Evolutionary conservation across 768 basidiomycete genomes (phyloP).

Genomic region (Coprinopsis marcescibilis): DNA sequence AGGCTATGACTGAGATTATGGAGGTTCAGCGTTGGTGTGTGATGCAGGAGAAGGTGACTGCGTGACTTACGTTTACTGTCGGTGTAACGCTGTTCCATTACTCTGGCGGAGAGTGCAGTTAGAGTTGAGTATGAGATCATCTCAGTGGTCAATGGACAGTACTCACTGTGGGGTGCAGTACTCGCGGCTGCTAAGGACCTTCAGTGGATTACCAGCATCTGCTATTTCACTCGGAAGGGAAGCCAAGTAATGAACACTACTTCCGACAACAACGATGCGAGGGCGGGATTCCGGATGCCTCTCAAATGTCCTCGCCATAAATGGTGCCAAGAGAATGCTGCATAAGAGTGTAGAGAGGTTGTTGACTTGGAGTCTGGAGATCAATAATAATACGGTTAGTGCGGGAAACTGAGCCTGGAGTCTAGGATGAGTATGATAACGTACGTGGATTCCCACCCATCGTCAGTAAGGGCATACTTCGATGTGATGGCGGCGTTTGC

Average conservation of each 20-base stretch:
- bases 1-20: conserved; percentile 29
- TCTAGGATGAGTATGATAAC: conserved; percentile 3
- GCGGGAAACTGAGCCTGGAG: neutral
- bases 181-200: conserved; percentile 23
- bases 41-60: neutral
- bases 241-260: conserved; percentile 31
- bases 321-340: conserved; percentile 34
- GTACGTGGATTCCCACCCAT: conserved; percentile 46
- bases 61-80: conserved; percentile 7
- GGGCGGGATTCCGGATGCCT: conserved; percentile 20
- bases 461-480: conserved; percentile 18
- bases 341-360: conserved; percentile 32
- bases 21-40: neutral
- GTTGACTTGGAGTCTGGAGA: conserved; percentile 40
- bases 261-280: conserved; percentile 33
- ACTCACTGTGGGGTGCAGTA: conserved; percentile 18
- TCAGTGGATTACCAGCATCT: conserved; percentile 20
- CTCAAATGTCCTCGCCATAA: conserved; percentile 30
- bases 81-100: conserved; percentile 1
- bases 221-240: conserved; percentile 17
- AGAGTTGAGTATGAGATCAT: no score
- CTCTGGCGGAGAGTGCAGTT: neutral
- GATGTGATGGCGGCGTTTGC: conserved; percentile 33
- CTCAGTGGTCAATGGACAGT: neutral
- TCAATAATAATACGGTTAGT: neutral